Base-by-base conservation (phyloP, 2,329 filamentous ascomycete genomes). In the Cladobotryum protrusum region DNA sequence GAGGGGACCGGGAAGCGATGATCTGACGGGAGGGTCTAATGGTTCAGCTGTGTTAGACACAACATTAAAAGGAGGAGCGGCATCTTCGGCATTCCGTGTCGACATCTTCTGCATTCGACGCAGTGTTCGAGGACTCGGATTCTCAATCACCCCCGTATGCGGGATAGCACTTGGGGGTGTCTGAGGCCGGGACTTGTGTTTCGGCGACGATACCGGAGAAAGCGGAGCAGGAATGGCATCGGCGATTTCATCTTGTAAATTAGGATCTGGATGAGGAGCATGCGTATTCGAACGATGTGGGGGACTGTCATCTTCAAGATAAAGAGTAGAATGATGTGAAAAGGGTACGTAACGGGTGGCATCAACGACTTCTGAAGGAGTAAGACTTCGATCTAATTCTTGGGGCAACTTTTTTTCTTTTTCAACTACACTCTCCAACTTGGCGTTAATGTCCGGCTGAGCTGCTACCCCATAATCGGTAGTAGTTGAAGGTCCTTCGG, bases 21-120 rank as follows among this genome's bases (percentile, higher is more conserved):
- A 70, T 57, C 68, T 71, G 29, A 60, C 61, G 20, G 65, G 66
- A 42, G 72, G 71, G 50, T 70, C 74, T 50, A 78, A 60, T 40
- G 68, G 70, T 53, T 75, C 74, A 33, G 70, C 74, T 8, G 76
- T 69, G 36, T 80, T 71, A 19, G 79, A 70, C 19, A 79, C 77
- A 13, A 74, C 77, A 33, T 29, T 29, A 29, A 29, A 29, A 5
- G 24, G 24, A 29, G 24, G 24, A 29, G 79, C 64, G 33, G 73
- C 71, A 51, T 80, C 78, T 60, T 81, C 76, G 14, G 72, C 73
- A 14, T 72, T 64, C 35, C 68, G 69, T 33, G 75, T 63, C n/a
- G 69, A 68, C 51, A 71, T 64, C 51, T 68, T 73, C 48, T 72
- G 69, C 55, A 72, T 72, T 47, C 71, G 72, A 48, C 68, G 70